phyloP scores from a whole-genome alignment of 805 yeast species.

The Nakazawaea ishiwadae region DNA sequence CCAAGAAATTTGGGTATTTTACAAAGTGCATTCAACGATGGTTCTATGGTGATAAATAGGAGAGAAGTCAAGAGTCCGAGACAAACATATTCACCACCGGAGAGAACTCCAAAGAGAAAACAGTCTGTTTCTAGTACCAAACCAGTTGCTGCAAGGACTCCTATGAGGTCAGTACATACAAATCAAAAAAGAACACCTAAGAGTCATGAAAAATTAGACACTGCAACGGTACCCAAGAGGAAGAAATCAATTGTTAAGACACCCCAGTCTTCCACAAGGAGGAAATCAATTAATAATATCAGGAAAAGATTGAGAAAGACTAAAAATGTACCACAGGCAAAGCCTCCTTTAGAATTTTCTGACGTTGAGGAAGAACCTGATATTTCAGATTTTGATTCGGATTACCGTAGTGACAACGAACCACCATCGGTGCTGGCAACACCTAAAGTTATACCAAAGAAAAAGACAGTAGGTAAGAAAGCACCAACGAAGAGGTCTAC shows the following conservation, averaged over 20 bases:
- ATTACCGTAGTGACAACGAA: slow-evolving; percentile 3
- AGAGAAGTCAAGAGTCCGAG: slow-evolving; percentile 7
- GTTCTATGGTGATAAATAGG: not conserved
- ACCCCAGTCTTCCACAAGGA: not conserved
- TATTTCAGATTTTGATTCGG: slow-evolving; percentile 9
- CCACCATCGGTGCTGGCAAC: not conserved
- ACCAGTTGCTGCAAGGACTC: not conserved
- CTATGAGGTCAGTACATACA: too few relatives aligned
- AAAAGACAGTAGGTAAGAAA: not conserved
- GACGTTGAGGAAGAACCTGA: slow-evolving; percentile 13
- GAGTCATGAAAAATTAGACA: too few relatives aligned
- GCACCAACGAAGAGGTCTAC: not conserved
- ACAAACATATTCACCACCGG: slow-evolving; percentile 3
- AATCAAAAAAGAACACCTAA: too few relatives aligned
- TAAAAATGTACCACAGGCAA: not conserved
- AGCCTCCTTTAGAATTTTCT: slow-evolving; percentile 2
- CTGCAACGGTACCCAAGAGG: not conserved
- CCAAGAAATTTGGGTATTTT: not conserved
- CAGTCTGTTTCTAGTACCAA: not conserved
- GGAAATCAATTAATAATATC: too few relatives aligned
- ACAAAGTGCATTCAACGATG: slow-evolving; percentile 1
- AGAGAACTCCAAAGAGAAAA: slow-evolving; percentile 5
- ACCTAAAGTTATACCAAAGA: slow-evolving; percentile 1
- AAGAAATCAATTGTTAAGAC: not conserved
- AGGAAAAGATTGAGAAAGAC: slow-evolving; percentile 1